Evolutionary conservation across 768 basidiomycete species (phyloP), one percentile per base, ranked within the genome.

Genomic region (Hysterangium stoloniferum): DNA sequence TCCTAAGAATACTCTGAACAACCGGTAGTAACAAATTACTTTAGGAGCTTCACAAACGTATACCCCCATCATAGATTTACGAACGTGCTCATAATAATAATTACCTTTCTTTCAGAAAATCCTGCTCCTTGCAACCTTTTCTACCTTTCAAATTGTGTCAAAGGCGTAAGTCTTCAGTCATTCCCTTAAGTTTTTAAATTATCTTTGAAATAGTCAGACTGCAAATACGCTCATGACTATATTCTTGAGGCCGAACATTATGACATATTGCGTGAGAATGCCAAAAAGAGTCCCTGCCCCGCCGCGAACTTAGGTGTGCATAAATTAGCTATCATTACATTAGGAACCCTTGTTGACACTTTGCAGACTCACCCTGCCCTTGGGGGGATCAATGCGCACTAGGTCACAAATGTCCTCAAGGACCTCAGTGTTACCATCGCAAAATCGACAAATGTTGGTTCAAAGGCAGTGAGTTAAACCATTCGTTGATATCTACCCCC

Each of bases 181-280:
- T 31, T 6, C 20, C 4, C 17, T 15, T 2, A 20, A 31, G 22
- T 42, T 41, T 1, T 17, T 15, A 12, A 11, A 42, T 50, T 12
- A 8, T 15, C 3, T 47, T 36, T 12, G n/a, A 31, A 11, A 20
- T 36, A 57, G 56, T 75, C 74, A 29, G 70, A 75, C 38, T 90
- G 87, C 76, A 87, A 84, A 67, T 90, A 89, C 66, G 86, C 86
- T 37, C 87, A 90, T 66, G 84, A 87, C 53, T 89, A 88, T 60
- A 66, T 75, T 38, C 65, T 90, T 49, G 82, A 81, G 1, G 70
- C 76, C 4, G 86, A 86, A 41, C 86, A 90, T 62, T 68, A 88
- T 53, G 74, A 75, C 25, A 76, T 75, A n/a, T 66, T 90, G 61
- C 75, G 84, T 27, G 76, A 71, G 59, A 86, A 83, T 59, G 87